Evolutionary conservation across 345 rosid species (phyloP).

Genomic region (Sisymbrium irio): DNA sequence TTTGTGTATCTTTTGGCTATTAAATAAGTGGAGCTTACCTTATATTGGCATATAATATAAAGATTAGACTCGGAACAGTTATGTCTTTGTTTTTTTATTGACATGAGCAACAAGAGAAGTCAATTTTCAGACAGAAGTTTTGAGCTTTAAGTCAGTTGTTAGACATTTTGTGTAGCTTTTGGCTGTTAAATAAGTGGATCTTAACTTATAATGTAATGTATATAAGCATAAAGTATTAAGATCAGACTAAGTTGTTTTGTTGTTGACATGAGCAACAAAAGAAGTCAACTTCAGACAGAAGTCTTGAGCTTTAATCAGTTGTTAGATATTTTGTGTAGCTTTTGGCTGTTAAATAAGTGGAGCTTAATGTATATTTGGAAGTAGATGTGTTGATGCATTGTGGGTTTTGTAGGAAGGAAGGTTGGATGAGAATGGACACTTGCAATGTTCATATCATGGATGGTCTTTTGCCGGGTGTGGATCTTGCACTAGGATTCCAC

Average conservation of each 20-base stretch:
- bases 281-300: background rate
- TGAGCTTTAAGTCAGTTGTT: background rate
- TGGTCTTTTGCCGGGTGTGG: conserved; percentile 95
- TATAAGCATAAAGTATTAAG: background rate
- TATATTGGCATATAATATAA: no score
- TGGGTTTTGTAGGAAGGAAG: conserved; percentile 70
- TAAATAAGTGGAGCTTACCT: background rate
- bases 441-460: conserved; percentile 98
- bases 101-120: no score
- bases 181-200: background rate
- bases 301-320: background rate
- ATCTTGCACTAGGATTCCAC: conserved; percentile 84
- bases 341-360: background rate
- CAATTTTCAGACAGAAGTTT: background rate
- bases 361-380: background rate
- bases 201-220: background rate
- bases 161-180: background rate
- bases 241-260: background rate
- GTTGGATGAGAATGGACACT: conserved; percentile 90
- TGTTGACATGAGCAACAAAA: background rate
- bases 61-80: no score
- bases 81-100: no score
- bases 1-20: background rate
- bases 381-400: conserved; percentile 2
- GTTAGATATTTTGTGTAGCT: background rate